Base-by-base conservation (phyloP, 1,139 yeast genomes). In the Zygoascus hellenicus region DNA sequence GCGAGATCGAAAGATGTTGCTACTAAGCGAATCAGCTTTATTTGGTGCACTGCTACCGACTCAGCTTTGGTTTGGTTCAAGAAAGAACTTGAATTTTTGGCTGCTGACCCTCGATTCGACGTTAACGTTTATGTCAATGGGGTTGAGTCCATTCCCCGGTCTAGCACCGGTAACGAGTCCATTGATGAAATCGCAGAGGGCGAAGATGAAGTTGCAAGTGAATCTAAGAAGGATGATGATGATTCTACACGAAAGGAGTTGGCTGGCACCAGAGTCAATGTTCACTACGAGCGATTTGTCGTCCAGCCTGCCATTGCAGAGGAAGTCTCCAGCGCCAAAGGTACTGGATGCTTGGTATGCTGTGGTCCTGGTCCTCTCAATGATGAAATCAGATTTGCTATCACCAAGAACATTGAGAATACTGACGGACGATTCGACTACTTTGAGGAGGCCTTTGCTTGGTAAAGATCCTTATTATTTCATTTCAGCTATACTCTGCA, bases 301-400 rank as follows among this genome's bases (percentile, higher is more conserved):
- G 32, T 44, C 7, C 11, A 17, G 6, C 15, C 16, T 2, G 13
- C 39, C 13, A 48, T 54, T 1, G 17, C 31, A 3, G 45, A 47
- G 5, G 49, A 48, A 22, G 34, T 49, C 15, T 14, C 31, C 6
- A 40, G 37, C 19, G 41, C 46, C 15, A 37, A 37, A 13, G 47
- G 48, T 13, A 43, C 54, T 14, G 33, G 47, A 14, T 58, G 56
- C 6, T 49, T 55, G 13, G 15, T 56, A 32, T 38, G 46, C 38
- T 57, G 59, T 32, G 60, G 60, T 9, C 59, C 60, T 6, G 56
- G 55, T 5, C 16, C 44, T 16, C 52, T 57, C 55, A 57, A 55
- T 38, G 59, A 57, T 42, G 55, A 54, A 19, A 48, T 70, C 67
- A 47, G 66, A 26, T 74, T 78, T 76, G 77, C 79, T 57, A 51